Conservation (phyloP, 345 rosid genomes). For the Acer yangbiense region DNA sequence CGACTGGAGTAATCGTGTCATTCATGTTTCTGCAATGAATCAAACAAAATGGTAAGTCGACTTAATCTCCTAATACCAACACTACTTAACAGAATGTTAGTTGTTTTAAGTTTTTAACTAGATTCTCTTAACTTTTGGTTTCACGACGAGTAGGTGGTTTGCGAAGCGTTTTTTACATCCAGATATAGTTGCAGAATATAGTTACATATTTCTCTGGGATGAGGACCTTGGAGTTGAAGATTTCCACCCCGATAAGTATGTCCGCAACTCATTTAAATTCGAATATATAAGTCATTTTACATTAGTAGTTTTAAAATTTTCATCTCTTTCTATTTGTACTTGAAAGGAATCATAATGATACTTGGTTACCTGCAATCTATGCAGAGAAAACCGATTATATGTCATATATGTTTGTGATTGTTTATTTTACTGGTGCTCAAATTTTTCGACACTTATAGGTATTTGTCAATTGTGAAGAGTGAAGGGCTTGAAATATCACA, state of each 20-base stretch:
- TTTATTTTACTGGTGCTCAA: background rate
- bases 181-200: slow-evolving; percentile 58
- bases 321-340: background rate
- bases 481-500: slow-evolving; percentile 76
- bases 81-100: background rate
- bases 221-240: slow-evolving; percentile 78
- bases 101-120: slow-evolving; percentile 5
- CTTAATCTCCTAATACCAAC: background rate
- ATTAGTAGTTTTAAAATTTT: background rate
- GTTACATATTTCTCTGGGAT: slow-evolving; percentile 70
- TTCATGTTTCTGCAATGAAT: slow-evolving; percentile 74
- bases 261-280: background rate
- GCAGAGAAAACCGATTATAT: background rate
- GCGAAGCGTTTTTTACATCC: slow-evolving; percentile 87
- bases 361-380: background rate
- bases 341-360: background rate
- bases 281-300: no score
- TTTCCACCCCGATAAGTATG: slow-evolving; percentile 56
- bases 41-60: slow-evolving; percentile 84
- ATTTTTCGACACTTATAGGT: slow-evolving; percentile 36
- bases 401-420: background rate
- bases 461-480: slow-evolving; percentile 46
- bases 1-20: slow-evolving; percentile 57
- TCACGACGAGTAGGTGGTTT: slow-evolving; percentile 58
- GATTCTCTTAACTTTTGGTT: slow-evolving; percentile 7